Conservation (phyloP, 805 yeast genomes). For the Grigorovia humatica region DNA sequence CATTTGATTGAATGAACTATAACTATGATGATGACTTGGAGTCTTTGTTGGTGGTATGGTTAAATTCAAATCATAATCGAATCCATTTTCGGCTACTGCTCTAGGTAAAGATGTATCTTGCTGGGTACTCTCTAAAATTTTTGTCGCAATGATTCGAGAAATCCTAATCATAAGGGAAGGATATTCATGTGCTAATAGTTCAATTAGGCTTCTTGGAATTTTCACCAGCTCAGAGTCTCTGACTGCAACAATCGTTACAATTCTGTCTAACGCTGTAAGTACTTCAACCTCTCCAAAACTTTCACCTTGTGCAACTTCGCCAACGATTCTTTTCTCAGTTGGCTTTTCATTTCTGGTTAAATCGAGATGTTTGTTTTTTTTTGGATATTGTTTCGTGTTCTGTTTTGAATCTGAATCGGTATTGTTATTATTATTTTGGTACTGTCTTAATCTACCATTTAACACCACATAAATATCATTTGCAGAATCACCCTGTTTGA, state of each 20-base stretch:
- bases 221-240: constrained; percentile 91
- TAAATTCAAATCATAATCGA: constrained; percentile 21
- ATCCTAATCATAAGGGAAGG: constrained; percentile 89
- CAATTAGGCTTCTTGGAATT: constrained; percentile 84
- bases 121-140: constrained; percentile 22
- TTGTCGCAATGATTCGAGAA: constrained; percentile 73
- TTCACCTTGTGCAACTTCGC: constrained; percentile 89
- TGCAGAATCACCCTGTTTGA: constrained; percentile 75
- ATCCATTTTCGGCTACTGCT: constrained; percentile 10
- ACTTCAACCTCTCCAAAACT: constrained; percentile 94
- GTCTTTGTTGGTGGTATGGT: constrained; percentile 26
- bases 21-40: constrained; percentile 2
- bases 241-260: constrained; percentile 66
- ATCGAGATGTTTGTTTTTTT: constrained; percentile 1
- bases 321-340: constrained; percentile 31
- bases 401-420: constrained; percentile 16
- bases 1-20: not conserved
- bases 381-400: constrained; percentile 2
- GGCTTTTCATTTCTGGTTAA: constrained; percentile 3
- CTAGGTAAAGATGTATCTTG: constrained; percentile 6
- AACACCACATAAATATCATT: constrained; percentile 84
- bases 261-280: constrained; percentile 64
- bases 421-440: constrained; percentile 19
- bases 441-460: constrained; percentile 77
- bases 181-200: constrained; percentile 67